Conservation (phyloP, 768 basidiomycete species). For the Lactarius pseudohatsudake region DNA sequence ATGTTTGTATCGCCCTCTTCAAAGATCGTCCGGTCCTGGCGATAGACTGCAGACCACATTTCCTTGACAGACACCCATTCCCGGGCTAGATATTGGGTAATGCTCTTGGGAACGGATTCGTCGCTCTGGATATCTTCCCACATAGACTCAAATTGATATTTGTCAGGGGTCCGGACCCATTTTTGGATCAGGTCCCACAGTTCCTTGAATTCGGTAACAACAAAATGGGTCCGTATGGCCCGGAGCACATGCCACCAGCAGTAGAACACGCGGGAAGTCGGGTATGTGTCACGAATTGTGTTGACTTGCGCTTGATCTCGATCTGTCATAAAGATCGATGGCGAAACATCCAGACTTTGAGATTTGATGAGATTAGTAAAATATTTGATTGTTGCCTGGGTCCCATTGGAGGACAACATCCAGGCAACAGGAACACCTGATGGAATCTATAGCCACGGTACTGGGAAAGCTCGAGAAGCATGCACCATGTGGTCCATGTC, state of each 20-base stretch:
- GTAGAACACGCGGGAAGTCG: background rate
- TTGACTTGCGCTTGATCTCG: background rate
- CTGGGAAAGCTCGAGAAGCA: background rate
- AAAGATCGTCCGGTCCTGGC: background rate
- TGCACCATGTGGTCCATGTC: background rate
- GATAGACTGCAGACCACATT: background rate
- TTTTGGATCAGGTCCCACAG: background rate
- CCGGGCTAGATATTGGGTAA: background rate
- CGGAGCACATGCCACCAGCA: background rate
- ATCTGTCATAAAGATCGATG: background rate
- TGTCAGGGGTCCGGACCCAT: background rate
- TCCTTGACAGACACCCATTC: too few species aligned
- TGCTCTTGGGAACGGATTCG: background rate
- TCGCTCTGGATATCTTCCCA: background rate
- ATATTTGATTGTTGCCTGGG: background rate
- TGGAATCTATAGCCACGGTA: background rate
- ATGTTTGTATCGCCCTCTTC: background rate
- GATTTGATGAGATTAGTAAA: background rate
- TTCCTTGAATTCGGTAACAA: background rate
- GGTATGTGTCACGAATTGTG: background rate
- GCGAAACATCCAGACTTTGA: background rate
- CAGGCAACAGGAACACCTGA: background rate
- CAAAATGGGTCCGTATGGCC: background rate
- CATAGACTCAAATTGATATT: background rate
- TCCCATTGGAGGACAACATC: background rate